phyloP scores from a whole-genome alignment of 73 alveolate genomes.

The Tetrahymena elliotti region DNA sequence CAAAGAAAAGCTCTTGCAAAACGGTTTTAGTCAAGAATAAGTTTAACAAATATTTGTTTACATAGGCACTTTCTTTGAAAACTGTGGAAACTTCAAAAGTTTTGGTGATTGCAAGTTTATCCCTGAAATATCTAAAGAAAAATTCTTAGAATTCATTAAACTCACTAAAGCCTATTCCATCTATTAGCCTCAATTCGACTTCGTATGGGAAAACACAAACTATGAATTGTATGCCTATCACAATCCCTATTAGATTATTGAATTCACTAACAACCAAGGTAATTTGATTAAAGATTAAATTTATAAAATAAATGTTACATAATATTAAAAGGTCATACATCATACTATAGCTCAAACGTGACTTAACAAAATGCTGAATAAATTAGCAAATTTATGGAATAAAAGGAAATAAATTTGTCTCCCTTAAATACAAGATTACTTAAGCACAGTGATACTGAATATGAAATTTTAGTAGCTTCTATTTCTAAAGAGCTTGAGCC shows the following conservation, averaged over 20 bases:
- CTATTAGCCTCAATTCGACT: conserved; percentile 31
- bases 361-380: conserved; percentile 40
- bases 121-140: conserved; percentile 66
- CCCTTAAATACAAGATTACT: conserved; percentile 43
- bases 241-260: conserved; percentile 29
- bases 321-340: conserved; percentile 55
- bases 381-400: conserved; percentile 44
- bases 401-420: conserved; percentile 10
- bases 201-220: conserved; percentile 34
- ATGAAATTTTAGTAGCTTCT: conserved; percentile 44
- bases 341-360: conserved; percentile 56
- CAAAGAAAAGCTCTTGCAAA: conserved; percentile 33
- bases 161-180: conserved; percentile 25
- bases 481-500: conserved; percentile 10
- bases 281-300: neutral
- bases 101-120: conserved; percentile 74
- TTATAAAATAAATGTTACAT: neutral
- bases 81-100: conserved; percentile 74
- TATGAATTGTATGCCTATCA: conserved; percentile 43
- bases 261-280: conserved; percentile 16
- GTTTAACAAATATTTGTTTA: conserved; percentile 57
- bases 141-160: conserved; percentile 53
- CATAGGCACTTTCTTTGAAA: conserved; percentile 73
- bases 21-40: conserved; percentile 52
- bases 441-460: conserved; percentile 38